Conservation (phyloP, 164 flowering plant genomes). For the Magnolia kwangsiensis region DNA sequence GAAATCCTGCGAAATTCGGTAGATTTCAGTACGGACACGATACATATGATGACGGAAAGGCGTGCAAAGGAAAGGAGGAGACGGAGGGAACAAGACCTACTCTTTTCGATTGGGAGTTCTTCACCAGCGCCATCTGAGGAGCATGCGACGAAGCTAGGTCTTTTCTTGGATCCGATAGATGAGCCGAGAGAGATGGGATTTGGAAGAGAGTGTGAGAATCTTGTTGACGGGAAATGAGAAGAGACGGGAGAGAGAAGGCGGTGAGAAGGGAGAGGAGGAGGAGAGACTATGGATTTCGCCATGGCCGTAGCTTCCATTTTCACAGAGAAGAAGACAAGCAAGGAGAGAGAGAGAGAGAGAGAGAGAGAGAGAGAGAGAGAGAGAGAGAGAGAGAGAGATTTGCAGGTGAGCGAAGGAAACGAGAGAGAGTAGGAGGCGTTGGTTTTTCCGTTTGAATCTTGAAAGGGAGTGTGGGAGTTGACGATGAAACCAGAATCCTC, state of each 20-base stretch:
- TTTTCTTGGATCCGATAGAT: neutral
- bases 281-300: slow-evolving; percentile 12
- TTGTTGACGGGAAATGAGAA: neutral
- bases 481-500: no score
- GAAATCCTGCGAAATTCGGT: slow-evolving; percentile 38
- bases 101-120: slow-evolving; percentile 29
- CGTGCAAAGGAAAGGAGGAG: neutral
- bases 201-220: slow-evolving; percentile 7
- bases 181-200: slow-evolving; percentile 6
- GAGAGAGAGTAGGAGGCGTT: neutral
- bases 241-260: neutral
- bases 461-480: no score
- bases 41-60: neutral
- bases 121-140: slow-evolving; percentile 12
- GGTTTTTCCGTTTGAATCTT: neutral
- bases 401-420: neutral
- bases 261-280: neutral
- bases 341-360: neutral
- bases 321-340: neutral
- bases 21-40: neutral
- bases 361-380: neutral
- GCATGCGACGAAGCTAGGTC: slow-evolving; percentile 1
- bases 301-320: slow-evolving; percentile 21
- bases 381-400: neutral
- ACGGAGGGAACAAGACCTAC: slow-evolving; percentile 12